Percentiles rank a stretch among this genome's conserved stretches.
phyloP scores from a whole-genome alignment of 495 filamentous ascomycete species.

The Penicillium waksmanii region DNA sequence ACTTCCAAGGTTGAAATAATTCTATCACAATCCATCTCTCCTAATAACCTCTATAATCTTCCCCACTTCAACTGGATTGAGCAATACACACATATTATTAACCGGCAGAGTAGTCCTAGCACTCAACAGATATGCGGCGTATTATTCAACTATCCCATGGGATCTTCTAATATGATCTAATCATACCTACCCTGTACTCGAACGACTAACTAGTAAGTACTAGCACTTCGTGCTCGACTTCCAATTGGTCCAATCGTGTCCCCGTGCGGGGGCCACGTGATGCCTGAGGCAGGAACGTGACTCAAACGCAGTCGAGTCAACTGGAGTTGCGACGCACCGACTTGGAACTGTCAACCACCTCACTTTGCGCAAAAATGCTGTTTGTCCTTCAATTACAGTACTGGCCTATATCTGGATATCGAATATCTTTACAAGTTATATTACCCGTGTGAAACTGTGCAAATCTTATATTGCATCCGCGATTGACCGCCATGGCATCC shows the following conservation, averaged over 20 bases:
- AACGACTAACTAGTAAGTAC: neutral
- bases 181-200: too few species aligned
- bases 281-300: slow-evolving; percentile 29
- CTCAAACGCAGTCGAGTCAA: slow-evolving; percentile 20
- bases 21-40: too few species aligned
- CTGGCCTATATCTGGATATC: slow-evolving; percentile 6
- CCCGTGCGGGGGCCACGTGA: slow-evolving; percentile 14
- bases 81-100: too few species aligned
- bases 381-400: slow-evolving; percentile 10
- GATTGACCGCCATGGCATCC: slow-evolving; percentile 69
- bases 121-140: too few species aligned
- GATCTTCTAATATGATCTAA: too few species aligned
- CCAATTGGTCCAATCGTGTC: neutral
- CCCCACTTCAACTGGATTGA: too few species aligned
- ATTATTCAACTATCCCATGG: too few species aligned
- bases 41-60: too few species aligned
- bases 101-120: too few species aligned
- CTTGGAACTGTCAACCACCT: slow-evolving; percentile 6
- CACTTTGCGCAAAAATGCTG: slow-evolving; percentile 17
- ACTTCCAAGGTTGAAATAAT: too few species aligned
- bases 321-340: neutral
- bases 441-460: slow-evolving; percentile 1
- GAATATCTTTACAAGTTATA: slow-evolving; percentile 22
- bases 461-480: neutral
- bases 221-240: too few species aligned